Base-by-base conservation (phyloP, 345 rosid species). In the Viola odorata region DNA sequence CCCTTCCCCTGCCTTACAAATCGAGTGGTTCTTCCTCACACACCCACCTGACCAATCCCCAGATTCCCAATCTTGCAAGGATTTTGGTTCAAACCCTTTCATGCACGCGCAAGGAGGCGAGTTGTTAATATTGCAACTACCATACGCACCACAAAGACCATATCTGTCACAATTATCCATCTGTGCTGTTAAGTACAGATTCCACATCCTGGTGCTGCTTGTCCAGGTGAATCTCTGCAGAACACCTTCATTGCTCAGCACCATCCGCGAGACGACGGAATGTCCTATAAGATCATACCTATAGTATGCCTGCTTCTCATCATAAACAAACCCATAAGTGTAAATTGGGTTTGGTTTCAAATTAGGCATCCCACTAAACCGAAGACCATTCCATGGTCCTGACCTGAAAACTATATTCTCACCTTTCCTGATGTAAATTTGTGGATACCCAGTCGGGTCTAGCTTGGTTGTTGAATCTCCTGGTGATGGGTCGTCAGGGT, bases 351-450 rank as follows among this genome's bases (percentile, higher is more conserved):
- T 47, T 4, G 55, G 51, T 50, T 42, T 55, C 51, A 71, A 54
- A 50, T 16, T n/a, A 10, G 75, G 72, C 55, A 60, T 63, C 38
- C 75, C 75, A 1, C 70, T 67, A 13, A 67, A 73, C 40, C 51
- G 23, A 16, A 69, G n/a, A 8, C 81, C 81, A 60, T 73, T 73
- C 81, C 78, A 73, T 1, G 76, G 67, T 0, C 81, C 73, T 1
- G 58, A 62, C 3, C 81, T 60, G 23, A 45, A 59, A 0, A 12
- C 16, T 7, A 52, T 48, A 4, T 0, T 9, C 5, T 17, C n/a
- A 10, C 55, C 59, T 4, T 63, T 61, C 45, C 44, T 41, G 7
- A 77, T 13, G 37, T 50, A 57, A 4, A 77, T 39, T 14, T 73
- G 73, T 0, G 75, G 75, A 61, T 49, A 69, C 5, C 81, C 75